Evolutionary conservation across 331 rosid genomes (phyloP).

Genomic region (Arachis monticola): DNA sequence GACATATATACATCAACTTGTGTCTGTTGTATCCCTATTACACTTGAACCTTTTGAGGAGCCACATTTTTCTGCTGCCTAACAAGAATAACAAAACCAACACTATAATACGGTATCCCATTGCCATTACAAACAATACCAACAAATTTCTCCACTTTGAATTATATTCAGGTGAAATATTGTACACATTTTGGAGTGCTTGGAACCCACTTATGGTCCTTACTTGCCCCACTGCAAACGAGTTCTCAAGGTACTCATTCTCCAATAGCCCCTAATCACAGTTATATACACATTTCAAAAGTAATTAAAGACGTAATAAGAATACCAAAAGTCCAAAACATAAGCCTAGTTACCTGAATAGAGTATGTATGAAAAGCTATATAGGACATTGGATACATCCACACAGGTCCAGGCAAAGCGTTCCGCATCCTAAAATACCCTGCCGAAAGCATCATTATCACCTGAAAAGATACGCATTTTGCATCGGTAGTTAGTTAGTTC

Average conservation of each 20-base stretch:
- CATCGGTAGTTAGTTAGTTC: constrained; percentile 33
- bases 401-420: constrained; percentile 75
- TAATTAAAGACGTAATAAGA: too few species aligned
- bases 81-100: constrained; percentile 60
- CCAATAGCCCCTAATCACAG: constrained; percentile 73
- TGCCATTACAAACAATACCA: constrained; percentile 90
- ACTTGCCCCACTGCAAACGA: constrained; percentile 93
- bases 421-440: constrained; percentile 91
- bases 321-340: not conserved
- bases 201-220: constrained; percentile 87
- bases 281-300: too few species aligned
- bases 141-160: constrained; percentile 88
- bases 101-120: constrained; percentile 76
- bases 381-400: constrained; percentile 94
- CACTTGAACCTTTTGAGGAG: constrained; percentile 54
- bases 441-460: constrained; percentile 96
- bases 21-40: constrained; percentile 56
- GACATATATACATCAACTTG: constrained; percentile 57
- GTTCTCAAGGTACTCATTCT: constrained; percentile 87
- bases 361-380: constrained; percentile 84
- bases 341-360: constrained; percentile 77
- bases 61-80: constrained; percentile 50
- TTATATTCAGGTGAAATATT: constrained; percentile 64
- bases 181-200: constrained; percentile 78
- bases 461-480: constrained; percentile 54